Percentiles rank a stretch among this genome's conserved stretches.
Conservation (phyloP, 2,329 filamentous ascomycete species). For the Alternaria ventricosa region DNA sequence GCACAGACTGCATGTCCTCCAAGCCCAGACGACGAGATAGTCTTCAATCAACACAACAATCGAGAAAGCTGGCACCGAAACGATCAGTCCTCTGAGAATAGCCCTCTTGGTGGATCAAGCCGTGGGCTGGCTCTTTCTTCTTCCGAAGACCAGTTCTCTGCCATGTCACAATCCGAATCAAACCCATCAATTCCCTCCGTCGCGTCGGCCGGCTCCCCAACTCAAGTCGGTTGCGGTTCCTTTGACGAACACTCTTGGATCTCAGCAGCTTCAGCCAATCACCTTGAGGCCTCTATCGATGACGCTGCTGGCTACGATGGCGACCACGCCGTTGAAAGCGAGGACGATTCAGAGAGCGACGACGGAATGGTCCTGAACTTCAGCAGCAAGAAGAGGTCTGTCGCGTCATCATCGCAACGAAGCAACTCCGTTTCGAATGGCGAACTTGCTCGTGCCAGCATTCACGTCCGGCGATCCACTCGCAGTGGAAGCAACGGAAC, state of each 20-base stretch:
- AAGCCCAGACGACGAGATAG: slow-evolving; percentile 54
- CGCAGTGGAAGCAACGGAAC: slow-evolving; percentile 59
- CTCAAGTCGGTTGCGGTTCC: slow-evolving; percentile 42
- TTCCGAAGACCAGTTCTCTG: slow-evolving; percentile 56
- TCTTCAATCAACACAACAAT: slow-evolving; percentile 34
- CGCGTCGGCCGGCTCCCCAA: slow-evolving; percentile 56
- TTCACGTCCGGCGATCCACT: slow-evolving; percentile 48
- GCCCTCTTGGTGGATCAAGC: slow-evolving; percentile 45
- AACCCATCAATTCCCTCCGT: slow-evolving; percentile 60
- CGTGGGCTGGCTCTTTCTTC: slow-evolving; percentile 52
- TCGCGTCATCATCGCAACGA: slow-evolving; percentile 33
- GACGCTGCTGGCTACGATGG: slow-evolving; percentile 50
- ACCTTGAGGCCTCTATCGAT: slow-evolving; percentile 32
- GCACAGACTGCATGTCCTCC: slow-evolving; percentile 52
- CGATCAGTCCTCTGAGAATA: slow-evolving; percentile 49
- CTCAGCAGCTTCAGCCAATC: slow-evolving; percentile 34
- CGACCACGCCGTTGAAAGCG: slow-evolving; percentile 51
- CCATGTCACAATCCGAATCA: slow-evolving; percentile 58
- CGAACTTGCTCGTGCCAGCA: slow-evolving; percentile 40
- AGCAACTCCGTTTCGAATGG: slow-evolving; percentile 49
- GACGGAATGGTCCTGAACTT: slow-evolving; percentile 50
- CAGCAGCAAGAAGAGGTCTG: slow-evolving; percentile 42
- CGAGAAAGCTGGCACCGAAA: slow-evolving; percentile 40
- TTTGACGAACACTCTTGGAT: slow-evolving; percentile 29
- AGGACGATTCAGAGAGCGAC: slow-evolving; percentile 48